Evolutionary conservation across 2,329 filamentous ascomycete genomes (phyloP).

Genomic region (Orbilia javanica): DNA sequence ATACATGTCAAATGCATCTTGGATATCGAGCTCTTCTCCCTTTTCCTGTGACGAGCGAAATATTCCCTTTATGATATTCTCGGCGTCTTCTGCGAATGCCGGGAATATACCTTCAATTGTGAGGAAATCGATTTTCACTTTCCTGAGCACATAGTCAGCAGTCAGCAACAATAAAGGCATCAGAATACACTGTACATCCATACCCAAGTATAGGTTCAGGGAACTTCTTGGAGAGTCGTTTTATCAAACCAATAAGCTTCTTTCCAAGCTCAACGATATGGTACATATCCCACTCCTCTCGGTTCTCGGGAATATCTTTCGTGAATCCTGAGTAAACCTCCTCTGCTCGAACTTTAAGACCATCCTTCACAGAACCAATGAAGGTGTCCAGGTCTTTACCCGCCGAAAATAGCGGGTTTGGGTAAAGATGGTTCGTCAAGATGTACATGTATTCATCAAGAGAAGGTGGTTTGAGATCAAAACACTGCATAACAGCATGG

Average conservation of each 20-base stretch:
- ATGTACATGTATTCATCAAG: conserved; percentile 84
- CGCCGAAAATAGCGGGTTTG: conserved; percentile 79
- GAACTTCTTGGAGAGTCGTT: conserved; percentile 93
- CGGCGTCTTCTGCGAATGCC: conserved; percentile 88
- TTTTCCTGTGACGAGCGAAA: conserved; percentile 78
- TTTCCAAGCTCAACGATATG: conserved; percentile 92
- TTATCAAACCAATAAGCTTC: conserved; percentile 83
- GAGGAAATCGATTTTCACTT: conserved; percentile 54
- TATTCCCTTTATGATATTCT: conserved; percentile 85
- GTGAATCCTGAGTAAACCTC: conserved; percentile 85
- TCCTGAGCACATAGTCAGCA: conserved; percentile 68
- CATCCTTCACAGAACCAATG: conserved; percentile 77
- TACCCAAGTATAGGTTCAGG: conserved; percentile 65
- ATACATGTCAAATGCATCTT: conserved; percentile 96
- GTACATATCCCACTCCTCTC: conserved; percentile 88
- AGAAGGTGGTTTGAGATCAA: conserved; percentile 85
- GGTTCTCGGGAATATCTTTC: conserved; percentile 81
- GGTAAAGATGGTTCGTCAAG: conserved; percentile 83
- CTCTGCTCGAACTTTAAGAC: conserved; percentile 78
- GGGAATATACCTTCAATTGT: conserved; percentile 87
- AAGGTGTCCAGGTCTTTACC: conserved; percentile 79
- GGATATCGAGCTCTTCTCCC: conserved; percentile 81
- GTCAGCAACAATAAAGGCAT: neutral
- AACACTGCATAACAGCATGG: conserved; percentile 86
- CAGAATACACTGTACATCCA: neutral